Percentiles rank a stretch among this genome's conserved stretches.
phyloP scores from a whole-genome alignment of 108 stramenopile species.

The Asterionellopsis glacialis region DNA sequence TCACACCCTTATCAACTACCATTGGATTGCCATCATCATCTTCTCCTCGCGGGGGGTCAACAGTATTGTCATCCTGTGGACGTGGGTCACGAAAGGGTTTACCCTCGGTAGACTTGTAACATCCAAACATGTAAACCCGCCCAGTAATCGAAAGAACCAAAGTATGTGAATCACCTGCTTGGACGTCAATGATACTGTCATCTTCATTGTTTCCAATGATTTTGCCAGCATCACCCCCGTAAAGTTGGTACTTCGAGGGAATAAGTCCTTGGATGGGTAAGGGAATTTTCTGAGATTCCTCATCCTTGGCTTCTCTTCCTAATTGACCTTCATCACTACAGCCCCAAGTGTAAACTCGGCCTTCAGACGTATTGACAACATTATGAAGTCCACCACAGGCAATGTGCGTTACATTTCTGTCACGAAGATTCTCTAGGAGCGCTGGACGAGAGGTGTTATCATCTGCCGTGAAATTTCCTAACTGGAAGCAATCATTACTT shows the following conservation, averaged over 20 bases:
- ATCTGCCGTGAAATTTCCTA: conserved; percentile 21
- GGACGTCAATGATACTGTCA: conserved; percentile 50
- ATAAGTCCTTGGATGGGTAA: background rate
- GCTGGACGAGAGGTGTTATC: conserved; percentile 13
- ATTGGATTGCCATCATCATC: background rate
- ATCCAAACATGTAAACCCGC: conserved; percentile 58
- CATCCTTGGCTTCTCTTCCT: conserved; percentile 33
- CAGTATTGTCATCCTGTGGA: conserved; percentile 4
- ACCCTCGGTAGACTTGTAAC: conserved; percentile 29
- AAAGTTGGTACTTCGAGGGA: background rate
- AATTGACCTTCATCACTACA: conserved; percentile 82
- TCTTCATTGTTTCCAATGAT: conserved; percentile 7
- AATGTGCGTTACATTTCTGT: conserved; percentile 33
- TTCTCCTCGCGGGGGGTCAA: background rate
- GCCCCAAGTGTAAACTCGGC: conserved; percentile 88
- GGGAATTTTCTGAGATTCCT: background rate
- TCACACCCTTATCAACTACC: background rate
- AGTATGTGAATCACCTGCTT: conserved; percentile 73
- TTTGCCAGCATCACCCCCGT: background rate
- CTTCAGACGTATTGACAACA: conserved; percentile 56
- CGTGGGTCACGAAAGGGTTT: conserved; percentile 2
- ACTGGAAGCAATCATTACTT: conserved; percentile 50
- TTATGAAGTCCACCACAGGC: conserved; percentile 82
- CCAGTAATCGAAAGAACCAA: conserved; percentile 60
- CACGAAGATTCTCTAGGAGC: conserved; percentile 26